Evolutionary conservation across 148 eudicot species (phyloP).

Genomic region (Pharnaceum exiguum): DNA sequence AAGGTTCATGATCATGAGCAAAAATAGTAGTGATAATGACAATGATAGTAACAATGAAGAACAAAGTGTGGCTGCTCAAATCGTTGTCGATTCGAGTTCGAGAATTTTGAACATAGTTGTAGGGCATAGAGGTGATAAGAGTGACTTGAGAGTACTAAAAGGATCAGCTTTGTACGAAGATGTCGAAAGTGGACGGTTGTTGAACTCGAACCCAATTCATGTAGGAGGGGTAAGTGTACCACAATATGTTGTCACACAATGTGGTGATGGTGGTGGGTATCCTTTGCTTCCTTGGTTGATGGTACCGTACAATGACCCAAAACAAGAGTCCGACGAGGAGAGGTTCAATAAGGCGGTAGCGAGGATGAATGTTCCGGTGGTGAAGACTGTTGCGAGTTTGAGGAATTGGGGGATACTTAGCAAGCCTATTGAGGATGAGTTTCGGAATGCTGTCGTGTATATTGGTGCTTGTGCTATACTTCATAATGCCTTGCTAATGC

Average conservation of each 20-base stretch:
- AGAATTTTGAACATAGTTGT: slow-evolving; percentile 69
- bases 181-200: slow-evolving; percentile 35
- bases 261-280: slow-evolving; percentile 50
- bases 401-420: slow-evolving; percentile 76
- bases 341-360: slow-evolving; percentile 33
- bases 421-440: slow-evolving; percentile 53
- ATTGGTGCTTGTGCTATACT: slow-evolving; percentile 88
- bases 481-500: slow-evolving; percentile 72
- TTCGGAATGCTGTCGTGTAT: slow-evolving; percentile 62
- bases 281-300: slow-evolving; percentile 78
- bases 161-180: slow-evolving; percentile 61
- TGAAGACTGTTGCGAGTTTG: slow-evolving; percentile 56
- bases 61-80: slow-evolving; percentile 52
- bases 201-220: slow-evolving; percentile 27
- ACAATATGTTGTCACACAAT: slow-evolving; percentile 73
- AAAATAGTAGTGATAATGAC: too few relatives aligned
- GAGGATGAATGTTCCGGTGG: slow-evolving; percentile 30
- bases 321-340: slow-evolving; percentile 36
- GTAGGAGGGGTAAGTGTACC: slow-evolving; percentile 35
- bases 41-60: not conserved
- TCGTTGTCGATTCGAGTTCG: slow-evolving; percentile 71
- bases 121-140: slow-evolving; percentile 49
- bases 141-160: slow-evolving; percentile 37
- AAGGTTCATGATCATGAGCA: slow-evolving; percentile 36
- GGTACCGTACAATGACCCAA: slow-evolving; percentile 45